Evolutionary conservation across 345 rosid genomes (phyloP), one percentile per base, ranked within the genome.

Genomic region (Pistacia vera): DNA sequence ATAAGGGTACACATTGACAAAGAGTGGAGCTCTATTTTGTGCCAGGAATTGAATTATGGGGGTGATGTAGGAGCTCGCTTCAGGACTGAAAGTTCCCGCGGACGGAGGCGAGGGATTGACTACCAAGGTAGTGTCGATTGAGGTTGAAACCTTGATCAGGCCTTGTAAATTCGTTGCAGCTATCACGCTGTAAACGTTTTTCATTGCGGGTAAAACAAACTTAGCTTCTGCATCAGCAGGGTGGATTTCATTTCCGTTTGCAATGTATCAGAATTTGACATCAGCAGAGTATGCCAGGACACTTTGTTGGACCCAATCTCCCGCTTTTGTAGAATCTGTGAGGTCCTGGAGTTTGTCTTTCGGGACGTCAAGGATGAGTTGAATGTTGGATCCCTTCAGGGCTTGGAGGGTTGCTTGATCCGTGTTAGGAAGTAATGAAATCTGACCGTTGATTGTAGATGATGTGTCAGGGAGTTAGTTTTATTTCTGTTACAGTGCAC

Each of bases 71-170:
- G 22, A 22, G 22, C 22, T 22, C 22, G 22, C 22, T 5, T 41
- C 9, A 4, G 51, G 38, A 5, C 30, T 22, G 22, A 22, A 22
- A 22, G 22, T 0, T 74, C 78, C 81, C 1, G 8, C 16, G 0
- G 82, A 85, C 2, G 82, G 88, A 6, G 88, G 88, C 65, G 18
- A 82, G 36, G 85, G 67, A 6, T 7, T 46, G 17, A 70, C 73
- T 2, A 85, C 38, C 13, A 75, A n/a, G 2, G 28, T 73, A 0
- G 60, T 56, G 17, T 66, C 67, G 8, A 85, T 28, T 0, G 82
- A 64, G 0, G 81, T 73, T 2, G 81, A 67, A 44, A 73, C 81
- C 16, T 73, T 78, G 52, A 61, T 61, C 3, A 25, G 41, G 20
- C 25, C 11, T 4, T 44, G 58, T 17, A 78, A 55, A 46, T 54